phyloP scores from a whole-genome alignment of 495 filamentous ascomycete species.

The Durotheca rogersii region DNA sequence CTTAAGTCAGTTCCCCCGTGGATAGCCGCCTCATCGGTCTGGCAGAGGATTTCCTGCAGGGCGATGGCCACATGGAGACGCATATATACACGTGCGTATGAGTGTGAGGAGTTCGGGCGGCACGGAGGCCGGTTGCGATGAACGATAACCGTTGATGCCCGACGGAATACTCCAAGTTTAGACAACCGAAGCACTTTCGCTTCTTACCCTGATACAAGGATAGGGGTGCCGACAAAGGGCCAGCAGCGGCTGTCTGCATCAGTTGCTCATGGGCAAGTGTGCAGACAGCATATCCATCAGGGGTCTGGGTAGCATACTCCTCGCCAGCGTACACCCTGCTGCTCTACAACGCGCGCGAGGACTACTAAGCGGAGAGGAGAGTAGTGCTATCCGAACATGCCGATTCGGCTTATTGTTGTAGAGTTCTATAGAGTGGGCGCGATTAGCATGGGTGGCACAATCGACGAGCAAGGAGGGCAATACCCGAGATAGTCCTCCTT shows the following conservation, averaged over 20 bases:
- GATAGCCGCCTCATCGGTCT: no score
- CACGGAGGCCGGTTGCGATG: no score
- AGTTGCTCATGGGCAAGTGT: conserved; percentile 2
- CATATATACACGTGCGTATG: no score
- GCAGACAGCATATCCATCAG: no score
- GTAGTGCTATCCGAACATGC: background rate
- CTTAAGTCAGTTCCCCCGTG: no score
- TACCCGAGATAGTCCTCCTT: conserved; percentile 76
- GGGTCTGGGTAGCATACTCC: conserved; percentile 6
- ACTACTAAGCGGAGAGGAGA: background rate
- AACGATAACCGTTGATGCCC: no score
- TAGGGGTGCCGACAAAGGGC: conserved; percentile 10
- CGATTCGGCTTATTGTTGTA: conserved; percentile 8
- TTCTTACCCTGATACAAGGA: no score
- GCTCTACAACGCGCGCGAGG: background rate
- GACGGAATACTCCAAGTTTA: no score
- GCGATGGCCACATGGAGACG: no score
- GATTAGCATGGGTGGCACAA: conserved; percentile 1
- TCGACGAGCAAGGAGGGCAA: background rate
- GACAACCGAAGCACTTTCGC: no score
- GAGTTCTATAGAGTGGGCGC: conserved; percentile 4
- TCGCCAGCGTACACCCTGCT: background rate
- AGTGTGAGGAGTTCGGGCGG: no score
- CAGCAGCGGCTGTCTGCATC: conserved; percentile 8
- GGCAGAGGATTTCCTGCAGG: no score